Evolutionary conservation across 352 stramenopile species (phyloP).

Genomic region (Phytophthora pistaciae): DNA sequence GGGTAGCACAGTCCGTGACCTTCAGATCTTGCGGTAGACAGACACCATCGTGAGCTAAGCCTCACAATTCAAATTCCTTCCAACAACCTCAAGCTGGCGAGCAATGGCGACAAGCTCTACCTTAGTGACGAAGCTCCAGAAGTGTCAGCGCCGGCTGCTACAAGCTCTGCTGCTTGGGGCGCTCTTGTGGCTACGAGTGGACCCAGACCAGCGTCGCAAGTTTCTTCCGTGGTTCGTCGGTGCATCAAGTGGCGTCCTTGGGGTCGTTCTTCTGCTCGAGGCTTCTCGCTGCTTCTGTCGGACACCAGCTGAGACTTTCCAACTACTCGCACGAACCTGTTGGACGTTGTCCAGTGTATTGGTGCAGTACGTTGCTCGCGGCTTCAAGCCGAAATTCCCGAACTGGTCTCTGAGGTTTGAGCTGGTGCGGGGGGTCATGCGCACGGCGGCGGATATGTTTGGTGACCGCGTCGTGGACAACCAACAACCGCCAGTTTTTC

Average conservation of each 20-base stretch:
- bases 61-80: constrained; percentile 4
- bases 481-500: constrained; percentile 27
- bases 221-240: not conserved
- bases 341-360: constrained; percentile 2
- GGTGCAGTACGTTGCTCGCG: constrained; percentile 13
- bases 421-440: constrained; percentile 30
- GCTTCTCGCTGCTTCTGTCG: constrained; percentile 14
- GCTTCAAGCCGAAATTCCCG: constrained; percentile 36
- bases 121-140: constrained; percentile 5
- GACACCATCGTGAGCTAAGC: not conserved
- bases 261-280: constrained; percentile 11
- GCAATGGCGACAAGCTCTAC: not conserved
- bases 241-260: not conserved
- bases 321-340: constrained; percentile 3
- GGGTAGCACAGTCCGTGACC: not conserved
- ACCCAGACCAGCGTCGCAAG: not conserved
- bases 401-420: constrained; percentile 50
- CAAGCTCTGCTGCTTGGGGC: constrained; percentile 1
- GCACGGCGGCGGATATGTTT: constrained; percentile 26
- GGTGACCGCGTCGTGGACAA: constrained; percentile 33
- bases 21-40: not conserved
- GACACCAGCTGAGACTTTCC: constrained; percentile 6
- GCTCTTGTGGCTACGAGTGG: not conserved
- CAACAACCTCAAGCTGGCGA: not conserved
- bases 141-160: constrained; percentile 1